phyloP scores from a whole-genome alignment of 2,329 filamentous ascomycete genomes.

The Xylaria sp. region DNA sequence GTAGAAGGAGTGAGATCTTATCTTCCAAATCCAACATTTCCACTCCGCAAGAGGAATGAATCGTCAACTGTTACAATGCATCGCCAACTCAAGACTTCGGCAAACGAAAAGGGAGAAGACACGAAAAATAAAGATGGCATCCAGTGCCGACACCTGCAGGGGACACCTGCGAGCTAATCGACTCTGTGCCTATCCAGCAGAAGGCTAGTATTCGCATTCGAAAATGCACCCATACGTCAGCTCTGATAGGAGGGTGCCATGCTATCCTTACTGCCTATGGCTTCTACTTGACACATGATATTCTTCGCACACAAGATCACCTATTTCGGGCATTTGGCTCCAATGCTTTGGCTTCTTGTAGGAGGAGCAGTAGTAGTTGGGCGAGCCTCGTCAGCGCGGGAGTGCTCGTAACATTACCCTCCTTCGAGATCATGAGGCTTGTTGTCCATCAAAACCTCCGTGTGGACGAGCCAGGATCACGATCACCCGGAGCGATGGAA shows the following conservation, averaged over 20 bases:
- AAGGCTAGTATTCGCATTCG: not conserved
- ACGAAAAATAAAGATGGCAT: conserved; percentile 23
- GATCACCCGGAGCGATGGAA: conserved; percentile 30
- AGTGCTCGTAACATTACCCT: conserved; percentile 18
- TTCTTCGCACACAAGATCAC: not conserved
- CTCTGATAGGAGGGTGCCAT: conserved; percentile 11
- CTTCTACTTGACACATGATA: not conserved
- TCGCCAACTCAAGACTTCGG: conserved; percentile 11
- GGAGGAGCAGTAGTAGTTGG: conserved; percentile 12
- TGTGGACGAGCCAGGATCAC: conserved; percentile 10
- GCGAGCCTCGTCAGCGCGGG: conserved; percentile 7
- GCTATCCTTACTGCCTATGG: conserved; percentile 4
- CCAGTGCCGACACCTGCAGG: conserved; percentile 33
- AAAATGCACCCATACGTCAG: conserved; percentile 12
- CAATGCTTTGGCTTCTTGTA: conserved; percentile 18
- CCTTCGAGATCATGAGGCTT: conserved; percentile 23
- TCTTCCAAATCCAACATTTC: conserved; percentile 11
- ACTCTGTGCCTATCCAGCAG: conserved; percentile 7
- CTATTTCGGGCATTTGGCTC: conserved; percentile 11
- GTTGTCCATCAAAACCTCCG: conserved; percentile 1
- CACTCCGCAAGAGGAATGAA: not conserved
- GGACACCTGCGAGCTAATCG: conserved; percentile 29
- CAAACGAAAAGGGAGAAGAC: conserved; percentile 1
- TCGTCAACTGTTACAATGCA: conserved; percentile 10
- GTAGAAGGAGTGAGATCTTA: conserved; percentile 19